Conservation (phyloP, 1,284 basidiomycete species). For the Ustilago tritici region DNA sequence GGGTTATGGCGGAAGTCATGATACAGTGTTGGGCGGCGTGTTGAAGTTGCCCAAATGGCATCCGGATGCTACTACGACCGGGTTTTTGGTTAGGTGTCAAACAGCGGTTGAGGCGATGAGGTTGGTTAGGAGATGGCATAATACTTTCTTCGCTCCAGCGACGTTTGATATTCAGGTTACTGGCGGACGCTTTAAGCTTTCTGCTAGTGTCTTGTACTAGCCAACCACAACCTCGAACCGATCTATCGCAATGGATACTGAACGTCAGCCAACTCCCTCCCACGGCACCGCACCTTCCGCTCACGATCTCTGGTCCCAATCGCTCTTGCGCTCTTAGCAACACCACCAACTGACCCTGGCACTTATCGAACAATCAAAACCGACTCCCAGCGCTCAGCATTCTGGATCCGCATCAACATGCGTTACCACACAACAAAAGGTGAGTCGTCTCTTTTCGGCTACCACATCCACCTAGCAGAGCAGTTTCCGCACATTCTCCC, state of each 20-base stretch:
- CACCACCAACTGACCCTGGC: too few species aligned
- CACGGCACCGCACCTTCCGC: neutral
- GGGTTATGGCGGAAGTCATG: constrained; percentile 36
- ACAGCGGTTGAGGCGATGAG: constrained; percentile 48
- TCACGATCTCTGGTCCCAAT: too few species aligned
- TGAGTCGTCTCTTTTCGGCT: constrained; percentile 35
- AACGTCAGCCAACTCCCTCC: neutral
- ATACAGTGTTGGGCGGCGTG: constrained; percentile 38
- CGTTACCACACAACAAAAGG: constrained; percentile 15
- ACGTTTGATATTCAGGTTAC: constrained; percentile 57
- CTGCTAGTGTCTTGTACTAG: constrained; percentile 54
- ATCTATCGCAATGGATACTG: neutral
- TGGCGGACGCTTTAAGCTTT: constrained; percentile 52
- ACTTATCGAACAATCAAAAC: too few species aligned
- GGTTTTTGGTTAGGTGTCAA: constrained; percentile 43
- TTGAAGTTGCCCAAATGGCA: constrained; percentile 31
- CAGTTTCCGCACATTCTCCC: neutral
- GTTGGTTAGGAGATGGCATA: constrained; percentile 58
- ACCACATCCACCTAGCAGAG: constrained; percentile 14
- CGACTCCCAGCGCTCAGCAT: neutral
- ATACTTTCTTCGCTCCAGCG: constrained; percentile 52
- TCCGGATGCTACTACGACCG: constrained; percentile 40
- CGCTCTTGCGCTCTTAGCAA: too few species aligned
- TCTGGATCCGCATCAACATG: neutral
- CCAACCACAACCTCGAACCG: neutral